phyloP scores from a whole-genome alignment of 305 asterid species.

The Caryopteris hybrid region DNA sequence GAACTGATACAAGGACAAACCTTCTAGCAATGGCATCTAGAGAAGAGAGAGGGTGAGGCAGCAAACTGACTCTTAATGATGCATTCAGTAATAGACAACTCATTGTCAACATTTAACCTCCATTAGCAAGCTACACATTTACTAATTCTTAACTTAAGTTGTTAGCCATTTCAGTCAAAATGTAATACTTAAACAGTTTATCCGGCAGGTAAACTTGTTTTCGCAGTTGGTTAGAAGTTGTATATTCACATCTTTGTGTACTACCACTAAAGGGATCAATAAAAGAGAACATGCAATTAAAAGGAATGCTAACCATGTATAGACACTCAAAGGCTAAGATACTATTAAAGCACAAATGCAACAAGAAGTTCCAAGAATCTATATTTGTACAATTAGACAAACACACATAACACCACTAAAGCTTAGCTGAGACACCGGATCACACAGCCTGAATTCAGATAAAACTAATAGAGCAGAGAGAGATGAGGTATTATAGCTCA shows the following conservation, averaged over 20 bases:
- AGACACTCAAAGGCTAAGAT: neutral
- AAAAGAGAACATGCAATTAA: neutral
- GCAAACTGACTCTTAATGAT: neutral
- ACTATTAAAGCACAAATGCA: neutral
- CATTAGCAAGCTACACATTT: neutral
- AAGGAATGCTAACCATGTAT: neutral
- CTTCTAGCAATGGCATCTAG: neutral
- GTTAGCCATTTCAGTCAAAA: neutral
- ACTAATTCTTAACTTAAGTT: neutral
- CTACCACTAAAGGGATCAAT: neutral
- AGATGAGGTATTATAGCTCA: neutral
- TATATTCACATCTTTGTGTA: neutral
- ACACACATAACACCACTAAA: neutral
- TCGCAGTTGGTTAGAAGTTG: neutral
- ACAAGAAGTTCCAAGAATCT: neutral
- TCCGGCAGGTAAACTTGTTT: neutral
- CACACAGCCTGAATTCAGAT: neutral
- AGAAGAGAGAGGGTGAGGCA: neutral
- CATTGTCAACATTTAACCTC: slow-evolving; percentile 1
- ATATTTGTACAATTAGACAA: neutral
- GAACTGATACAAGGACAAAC: neutral
- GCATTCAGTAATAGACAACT: slow-evolving; percentile 5
- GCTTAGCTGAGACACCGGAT: neutral
- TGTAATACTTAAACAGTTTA: neutral
- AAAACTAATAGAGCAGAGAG: neutral